These are phyloP conservation scores for Lactuca saligna DNA, from an alignment of 129 eudicot genomes.

Conservation along the genomic window DNA sequence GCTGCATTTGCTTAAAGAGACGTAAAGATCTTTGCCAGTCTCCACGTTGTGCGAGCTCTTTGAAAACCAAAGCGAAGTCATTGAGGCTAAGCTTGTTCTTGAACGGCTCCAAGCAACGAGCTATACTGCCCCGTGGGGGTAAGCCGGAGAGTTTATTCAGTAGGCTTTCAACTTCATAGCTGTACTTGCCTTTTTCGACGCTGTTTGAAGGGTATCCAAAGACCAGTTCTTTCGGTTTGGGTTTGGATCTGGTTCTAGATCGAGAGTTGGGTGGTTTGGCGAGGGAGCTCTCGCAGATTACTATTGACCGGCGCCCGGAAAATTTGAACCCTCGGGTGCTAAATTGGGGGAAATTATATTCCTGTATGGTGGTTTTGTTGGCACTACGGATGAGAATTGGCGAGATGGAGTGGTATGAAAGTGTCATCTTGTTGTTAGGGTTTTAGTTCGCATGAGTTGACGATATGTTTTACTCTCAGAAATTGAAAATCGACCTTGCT, in stretches of 20 bases:
- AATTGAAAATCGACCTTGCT: constrained; percentile 20
- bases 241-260: constrained; percentile 41
- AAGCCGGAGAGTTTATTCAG: constrained; percentile 81
- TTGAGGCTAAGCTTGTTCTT: constrained; percentile 71
- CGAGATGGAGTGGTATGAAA: constrained; percentile 38
- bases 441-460: constrained; percentile 38
- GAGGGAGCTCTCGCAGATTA: constrained; percentile 28
- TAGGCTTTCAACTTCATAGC: constrained; percentile 82
- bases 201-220: constrained; percentile 68
- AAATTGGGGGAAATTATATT: constrained; percentile 35
- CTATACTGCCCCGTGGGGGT: constrained; percentile 93
- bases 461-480: constrained; percentile 4
- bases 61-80: constrained; percentile 74
- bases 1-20: constrained; percentile 86
- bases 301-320: constrained; percentile 20
- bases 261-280: constrained; percentile 32
- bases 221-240: constrained; percentile 68
- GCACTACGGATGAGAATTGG: constrained; percentile 42
- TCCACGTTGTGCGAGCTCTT: constrained; percentile 81
- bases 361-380: constrained; percentile 16
- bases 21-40: constrained; percentile 94
- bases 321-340: constrained; percentile 26
- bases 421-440: constrained; percentile 42
- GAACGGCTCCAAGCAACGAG: constrained; percentile 83
- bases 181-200: constrained; percentile 87